Evolutionary conservation across 768 basidiomycete genomes (phyloP), one percentile per base, ranked within the genome.

Genomic region (Suillus hirtellus): DNA sequence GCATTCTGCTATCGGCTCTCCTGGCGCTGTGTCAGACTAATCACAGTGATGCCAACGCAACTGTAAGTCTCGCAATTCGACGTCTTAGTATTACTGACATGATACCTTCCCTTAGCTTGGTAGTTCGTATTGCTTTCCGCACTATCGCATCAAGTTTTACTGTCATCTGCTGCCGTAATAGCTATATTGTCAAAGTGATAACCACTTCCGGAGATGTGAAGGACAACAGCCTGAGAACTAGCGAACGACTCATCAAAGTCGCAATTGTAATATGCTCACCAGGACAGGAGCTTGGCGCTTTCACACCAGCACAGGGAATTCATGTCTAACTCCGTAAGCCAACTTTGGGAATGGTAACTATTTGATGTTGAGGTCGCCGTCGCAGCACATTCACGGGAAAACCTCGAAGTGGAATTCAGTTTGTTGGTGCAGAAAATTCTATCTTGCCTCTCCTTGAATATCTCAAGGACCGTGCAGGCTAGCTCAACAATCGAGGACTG

Each of bases 61-160:
- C 84, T 11, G 89, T 89, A 70, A 66, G 86, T 73, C n/a, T 21
- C 53, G 42, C 24, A 59, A 19, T 1, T 6, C 12, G 0, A 4
- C 19, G 4, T 7, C 56, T n/a, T 49, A 59, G 24, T 58, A 31
- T 53, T 40, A 66, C 27, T 58, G 38, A 58, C 27, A 61, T 31
- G 0, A 35, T 52, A 44, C 11, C 14, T 14, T 37, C 19, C 11
- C 52, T 12, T 64, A 91, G 90, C 81, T 95, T 15, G 89, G 87
- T 54, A 86, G 84, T 67, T 91, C 68, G 82, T 93, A 63, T 79
- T 95, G 10, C 77, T 95, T 0, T 84, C 88, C 1, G 80, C 87
- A 0, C 79, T 96, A 27, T 86, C 90, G 0, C 86, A 86, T 66
- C 89, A 87, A 75, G 84, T 84, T 59, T 78, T 80, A 14, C 69